A percentile compares a stretch with the other conserved stretches of the same genome.
Evolutionary conservation across 2,329 filamentous ascomycete genomes (phyloP).

Genomic region (Fusarium multiceps): DNA sequence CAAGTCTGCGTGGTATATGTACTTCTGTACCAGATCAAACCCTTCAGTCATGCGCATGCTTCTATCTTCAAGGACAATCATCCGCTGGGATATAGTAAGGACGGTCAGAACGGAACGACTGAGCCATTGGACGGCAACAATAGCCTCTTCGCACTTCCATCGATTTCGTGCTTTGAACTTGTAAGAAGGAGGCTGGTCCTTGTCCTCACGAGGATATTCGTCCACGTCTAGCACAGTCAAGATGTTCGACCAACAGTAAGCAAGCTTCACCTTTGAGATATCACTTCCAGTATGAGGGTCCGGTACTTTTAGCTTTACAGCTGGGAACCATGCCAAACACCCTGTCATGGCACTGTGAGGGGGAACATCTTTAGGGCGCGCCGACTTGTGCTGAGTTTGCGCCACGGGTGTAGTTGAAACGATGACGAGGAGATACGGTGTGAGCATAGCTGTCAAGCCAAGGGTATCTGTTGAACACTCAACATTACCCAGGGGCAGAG

Average conservation of each 20-base stretch:
- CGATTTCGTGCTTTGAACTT: constrained; percentile 85
- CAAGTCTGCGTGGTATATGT: constrained; percentile 90
- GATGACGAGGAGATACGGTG: constrained; percentile 93
- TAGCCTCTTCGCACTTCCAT: constrained; percentile 94
- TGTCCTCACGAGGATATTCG: constrained; percentile 73
- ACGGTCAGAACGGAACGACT: constrained; percentile 92
- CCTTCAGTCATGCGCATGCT: constrained; percentile 92
- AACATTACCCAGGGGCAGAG: constrained; percentile 92
- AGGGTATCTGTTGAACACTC: constrained; percentile 88
- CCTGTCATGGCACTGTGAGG: constrained; percentile 93
- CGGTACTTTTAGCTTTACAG: constrained; percentile 86
- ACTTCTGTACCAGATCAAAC: constrained; percentile 89
- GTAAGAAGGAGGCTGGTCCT: constrained; percentile 81
- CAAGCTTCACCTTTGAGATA: constrained; percentile 85
- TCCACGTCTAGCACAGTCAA: constrained; percentile 91
- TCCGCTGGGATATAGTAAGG: constrained; percentile 90
- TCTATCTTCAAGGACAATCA: constrained; percentile 91
- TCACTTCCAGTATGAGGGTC: constrained; percentile 74
- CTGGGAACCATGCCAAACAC: constrained; percentile 96
- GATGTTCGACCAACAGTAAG: constrained; percentile 99
- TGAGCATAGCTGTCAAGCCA: constrained; percentile 93
- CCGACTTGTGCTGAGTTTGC: constrained; percentile 94
- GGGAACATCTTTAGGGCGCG: constrained; percentile 88
- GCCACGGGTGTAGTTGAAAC: constrained; percentile 97
- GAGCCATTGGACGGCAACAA: constrained; percentile 96